These are phyloP conservation scores for Cystobasidiopsis lactophilus DNA, from an alignment of 768 basidiomycete species.

Conservation along the genomic window DNA sequence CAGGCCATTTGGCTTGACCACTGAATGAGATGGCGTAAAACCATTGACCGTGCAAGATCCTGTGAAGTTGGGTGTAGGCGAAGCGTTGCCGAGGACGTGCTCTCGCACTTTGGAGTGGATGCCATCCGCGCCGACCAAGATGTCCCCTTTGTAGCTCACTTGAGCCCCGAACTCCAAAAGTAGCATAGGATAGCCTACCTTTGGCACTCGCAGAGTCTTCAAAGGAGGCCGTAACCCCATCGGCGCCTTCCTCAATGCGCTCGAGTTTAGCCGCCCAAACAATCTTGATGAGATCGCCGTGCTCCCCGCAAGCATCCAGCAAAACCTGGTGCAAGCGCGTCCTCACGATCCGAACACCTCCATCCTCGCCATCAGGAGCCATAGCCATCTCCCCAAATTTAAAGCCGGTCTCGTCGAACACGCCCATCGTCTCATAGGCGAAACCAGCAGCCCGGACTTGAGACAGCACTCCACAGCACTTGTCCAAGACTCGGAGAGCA, in stretches of 20 bases:
- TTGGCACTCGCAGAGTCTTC: slow-evolving; percentile 12
- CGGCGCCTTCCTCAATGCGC: slow-evolving; percentile 12
- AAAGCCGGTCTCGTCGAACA: slow-evolving; percentile 10
- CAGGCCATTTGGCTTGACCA: neutral
- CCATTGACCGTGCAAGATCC: slow-evolving; percentile 6
- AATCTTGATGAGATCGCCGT: slow-evolving; percentile 7
- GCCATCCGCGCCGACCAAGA: slow-evolving; percentile 19
- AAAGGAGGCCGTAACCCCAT: slow-evolving; percentile 13
- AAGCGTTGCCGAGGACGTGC: slow-evolving; percentile 13
- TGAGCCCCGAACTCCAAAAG: no score
- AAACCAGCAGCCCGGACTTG: slow-evolving; percentile 8
- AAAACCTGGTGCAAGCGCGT: slow-evolving; percentile 11
- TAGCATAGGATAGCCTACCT: slow-evolving; percentile 7
- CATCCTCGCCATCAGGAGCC: slow-evolving; percentile 7
- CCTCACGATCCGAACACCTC: slow-evolving; percentile 17
- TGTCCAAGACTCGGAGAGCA: slow-evolving; percentile 16
- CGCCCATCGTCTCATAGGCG: slow-evolving; percentile 9
- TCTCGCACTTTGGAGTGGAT: slow-evolving; percentile 17
- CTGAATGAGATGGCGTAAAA: neutral
- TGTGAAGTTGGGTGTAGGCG: slow-evolving; percentile 10
- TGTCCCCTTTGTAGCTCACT: slow-evolving; percentile 16
- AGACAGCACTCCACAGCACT: slow-evolving; percentile 12
- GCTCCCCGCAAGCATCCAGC: slow-evolving; percentile 10
- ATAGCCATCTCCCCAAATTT: neutral
- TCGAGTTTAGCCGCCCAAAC: slow-evolving; percentile 5